A percentile compares a stretch with the other conserved stretches of the same genome.
Evolutionary conservation across 192 early-diverging fungal genomes (phyloP).

Genomic region (Rhizoclosmatium sp.): DNA sequence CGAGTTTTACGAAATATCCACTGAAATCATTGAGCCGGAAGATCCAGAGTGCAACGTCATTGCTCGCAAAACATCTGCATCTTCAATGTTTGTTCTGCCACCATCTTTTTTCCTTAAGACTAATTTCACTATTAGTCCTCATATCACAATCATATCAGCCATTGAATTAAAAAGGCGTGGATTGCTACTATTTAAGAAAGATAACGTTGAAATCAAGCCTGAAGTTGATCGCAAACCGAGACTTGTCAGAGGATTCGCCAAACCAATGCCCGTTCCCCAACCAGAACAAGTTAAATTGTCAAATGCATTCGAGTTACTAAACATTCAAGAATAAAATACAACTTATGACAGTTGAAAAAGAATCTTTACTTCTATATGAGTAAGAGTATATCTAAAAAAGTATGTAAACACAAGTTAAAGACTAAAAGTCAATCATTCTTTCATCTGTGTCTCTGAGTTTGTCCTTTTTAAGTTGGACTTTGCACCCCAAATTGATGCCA

Average conservation of each 20-base stretch:
- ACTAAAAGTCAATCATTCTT: background rate
- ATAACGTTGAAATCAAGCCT: background rate
- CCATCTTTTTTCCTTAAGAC: background rate
- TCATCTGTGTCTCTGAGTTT: slow-evolving; percentile 11
- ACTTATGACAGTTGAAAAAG: no score
- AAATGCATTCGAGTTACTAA: slow-evolving; percentile 22
- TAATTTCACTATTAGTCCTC: background rate
- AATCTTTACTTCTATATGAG: no score
- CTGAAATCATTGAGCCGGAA: background rate
- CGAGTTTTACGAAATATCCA: slow-evolving; percentile 5
- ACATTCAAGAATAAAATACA: no score
- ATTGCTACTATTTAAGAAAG: slow-evolving; percentile 2
- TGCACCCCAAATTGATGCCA: slow-evolving; percentile 34
- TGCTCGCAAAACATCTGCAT: background rate
- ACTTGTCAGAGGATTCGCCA: slow-evolving; percentile 25
- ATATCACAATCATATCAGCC: background rate
- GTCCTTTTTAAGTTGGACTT: slow-evolving; percentile 29
- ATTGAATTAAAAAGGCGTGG: slow-evolving; percentile 21
- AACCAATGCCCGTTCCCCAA: slow-evolving; percentile 14
- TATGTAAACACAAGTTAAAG: background rate
- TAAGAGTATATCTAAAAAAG: no score
- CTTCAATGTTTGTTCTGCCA: background rate
- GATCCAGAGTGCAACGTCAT: background rate
- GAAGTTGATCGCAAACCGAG: background rate
- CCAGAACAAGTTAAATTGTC: background rate